Percentiles rank a stretch among this genome's conserved stretches.
Conservation (phyloP, 2,329 filamentous ascomycete genomes). For the Sclerotinia minor region DNA sequence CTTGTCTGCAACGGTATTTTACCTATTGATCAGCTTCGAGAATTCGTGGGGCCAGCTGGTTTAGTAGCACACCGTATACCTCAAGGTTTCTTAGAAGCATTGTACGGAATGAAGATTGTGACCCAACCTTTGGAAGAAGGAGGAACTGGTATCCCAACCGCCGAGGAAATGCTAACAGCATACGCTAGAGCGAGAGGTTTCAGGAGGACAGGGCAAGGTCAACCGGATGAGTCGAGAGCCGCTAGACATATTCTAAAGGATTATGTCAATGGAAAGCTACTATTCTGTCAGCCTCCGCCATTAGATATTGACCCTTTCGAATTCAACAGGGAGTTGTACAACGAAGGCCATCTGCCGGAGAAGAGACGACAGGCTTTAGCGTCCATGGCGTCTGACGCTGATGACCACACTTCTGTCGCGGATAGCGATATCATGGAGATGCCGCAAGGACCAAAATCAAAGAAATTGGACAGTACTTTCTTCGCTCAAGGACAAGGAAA, state of each 20-base stretch:
- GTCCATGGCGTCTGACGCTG: constrained; percentile 40
- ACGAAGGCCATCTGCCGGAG: constrained; percentile 75
- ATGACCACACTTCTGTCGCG: constrained; percentile 44
- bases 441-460: constrained; percentile 69
- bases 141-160: constrained; percentile 82
- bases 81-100: constrained; percentile 81
- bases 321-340: constrained; percentile 91
- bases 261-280: constrained; percentile 93
- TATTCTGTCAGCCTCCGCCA: constrained; percentile 88
- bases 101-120: constrained; percentile 89
- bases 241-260: constrained; percentile 91
- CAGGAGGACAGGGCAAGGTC: constrained; percentile 82
- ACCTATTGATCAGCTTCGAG: constrained; percentile 93
- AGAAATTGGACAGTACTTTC: constrained; percentile 82
- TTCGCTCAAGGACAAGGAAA: constrained; percentile 67
- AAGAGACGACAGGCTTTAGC: constrained; percentile 71
- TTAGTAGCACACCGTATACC: constrained; percentile 86
- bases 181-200: constrained; percentile 91
- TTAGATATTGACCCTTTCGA: constrained; percentile 66
- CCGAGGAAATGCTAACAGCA: constrained; percentile 78
- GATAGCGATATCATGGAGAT: constrained; percentile 54
- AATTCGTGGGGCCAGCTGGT: constrained; percentile 83
- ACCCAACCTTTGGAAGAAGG: constrained; percentile 85
- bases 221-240: constrained; percentile 90
- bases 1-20: constrained; percentile 93